phyloP scores from a whole-genome alignment of 192 early-diverging fungal genomes.

The Backusella sp. region DNA sequence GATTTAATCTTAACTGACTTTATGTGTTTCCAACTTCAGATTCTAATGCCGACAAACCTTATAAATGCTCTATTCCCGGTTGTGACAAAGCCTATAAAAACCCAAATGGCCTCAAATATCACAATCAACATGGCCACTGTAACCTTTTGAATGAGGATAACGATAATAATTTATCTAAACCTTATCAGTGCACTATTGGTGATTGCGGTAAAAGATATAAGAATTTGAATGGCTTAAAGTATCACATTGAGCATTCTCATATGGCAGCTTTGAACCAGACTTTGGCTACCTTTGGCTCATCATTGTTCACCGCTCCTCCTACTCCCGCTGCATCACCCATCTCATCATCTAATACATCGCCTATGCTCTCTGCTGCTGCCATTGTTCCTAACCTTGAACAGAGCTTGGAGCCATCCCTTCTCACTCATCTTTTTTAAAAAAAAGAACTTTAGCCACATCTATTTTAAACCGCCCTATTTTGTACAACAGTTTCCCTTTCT shows the following conservation, averaged over 20 bases:
- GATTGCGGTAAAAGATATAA: slow-evolving; percentile 95
- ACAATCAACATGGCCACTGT: slow-evolving; percentile 94
- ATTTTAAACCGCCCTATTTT: slow-evolving; percentile 1
- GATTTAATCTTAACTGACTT: slow-evolving; percentile 13
- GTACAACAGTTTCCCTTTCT: background rate
- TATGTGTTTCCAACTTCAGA: slow-evolving; percentile 6
- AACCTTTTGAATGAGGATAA: slow-evolving; percentile 46
- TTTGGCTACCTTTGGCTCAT: slow-evolving; percentile 29
- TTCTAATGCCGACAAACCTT: slow-evolving; percentile 71
- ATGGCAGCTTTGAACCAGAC: slow-evolving; percentile 41
- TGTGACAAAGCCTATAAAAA: slow-evolving; percentile 99
- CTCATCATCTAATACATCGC: slow-evolving; percentile 2
- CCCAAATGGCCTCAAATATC: slow-evolving; percentile 98
- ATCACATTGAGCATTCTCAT: slow-evolving; percentile 92
- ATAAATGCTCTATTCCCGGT: slow-evolving; percentile 81
- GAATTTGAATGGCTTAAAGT: slow-evolving; percentile 95
- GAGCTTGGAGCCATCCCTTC: slow-evolving; percentile 4
- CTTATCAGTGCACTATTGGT: slow-evolving; percentile 73
- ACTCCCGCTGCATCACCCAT: background rate
- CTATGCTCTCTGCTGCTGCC: slow-evolving; percentile 14
- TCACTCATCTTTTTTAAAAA: slow-evolving; percentile 1
- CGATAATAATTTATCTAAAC: slow-evolving; percentile 63
- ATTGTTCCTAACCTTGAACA: background rate
- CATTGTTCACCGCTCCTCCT: slow-evolving; percentile 15
- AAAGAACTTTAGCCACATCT: slow-evolving; percentile 1